Base-by-base conservation (phyloP, 208 protist genomes). In the Eutreptiella sp. region DNA sequence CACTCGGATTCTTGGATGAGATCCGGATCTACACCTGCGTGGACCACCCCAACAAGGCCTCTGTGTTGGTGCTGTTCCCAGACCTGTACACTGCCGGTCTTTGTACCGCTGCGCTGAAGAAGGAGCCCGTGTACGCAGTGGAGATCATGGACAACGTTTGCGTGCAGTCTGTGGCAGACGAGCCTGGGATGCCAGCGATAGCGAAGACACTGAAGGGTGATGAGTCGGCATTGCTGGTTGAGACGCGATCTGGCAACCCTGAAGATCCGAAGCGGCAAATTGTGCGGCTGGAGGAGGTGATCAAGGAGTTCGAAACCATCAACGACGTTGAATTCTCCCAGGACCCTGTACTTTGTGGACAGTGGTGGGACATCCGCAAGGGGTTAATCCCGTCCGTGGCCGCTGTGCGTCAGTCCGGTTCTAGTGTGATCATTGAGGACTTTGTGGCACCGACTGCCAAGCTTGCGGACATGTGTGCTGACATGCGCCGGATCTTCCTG, bases 351-450 rank as follows among this genome's bases (percentile, higher is more conserved):
- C 55, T 66, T 3, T n/a, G n/a, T n/a, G n/a, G n/a, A n/a, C n/a
- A n/a, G n/a, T n/a, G n/a, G n/a, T 76, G 71, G 71, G 67, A 76
- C 32, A 65, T 72, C 23, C 60, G 71, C 16, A 60, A 52, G 14
- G 67, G 42, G 14, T 41, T 76, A 19, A 74, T 76, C 48, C 57
- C 71, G 2, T 66, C 61, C 19, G 71, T 71, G 4, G 71, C 61
- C 23, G 71, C 46, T 3, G 47, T 46, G 38, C 52, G 68, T 1
- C 34, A 60, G 36, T 19, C 28, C 0, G 66, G 65, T 11, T 70
- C 71, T 4, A 52, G 48, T 24, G 48, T 73, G 31, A 35, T 76
- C 2, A 54, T 76, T 33, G 71, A 76, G 50, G 71, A 76, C 43
- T 66, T 76, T 11, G 71, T 67, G 1, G 53, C 34, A 26, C 14